phyloP scores from a whole-genome alignment of 495 filamentous ascomycete species.

The Hypoxylon lienhwacheense region DNA sequence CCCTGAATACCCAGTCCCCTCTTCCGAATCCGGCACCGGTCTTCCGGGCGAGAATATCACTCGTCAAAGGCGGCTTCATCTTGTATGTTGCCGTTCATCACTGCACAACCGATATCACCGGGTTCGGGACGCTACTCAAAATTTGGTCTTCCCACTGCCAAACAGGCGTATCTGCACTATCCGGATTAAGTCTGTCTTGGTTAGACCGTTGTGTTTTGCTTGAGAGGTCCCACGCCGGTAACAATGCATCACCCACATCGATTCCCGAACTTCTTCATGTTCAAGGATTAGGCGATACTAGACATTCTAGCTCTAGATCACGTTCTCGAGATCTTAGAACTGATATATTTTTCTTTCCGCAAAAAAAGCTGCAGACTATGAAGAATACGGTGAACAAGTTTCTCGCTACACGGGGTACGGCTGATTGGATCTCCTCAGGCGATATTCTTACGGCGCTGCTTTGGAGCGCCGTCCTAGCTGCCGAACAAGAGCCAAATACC shows the following conservation, averaged over 20 bases:
- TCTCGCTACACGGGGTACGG: slow-evolving; percentile 7
- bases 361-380: slow-evolving; percentile 15
- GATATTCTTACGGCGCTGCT: slow-evolving; percentile 35
- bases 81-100: slow-evolving; percentile 37
- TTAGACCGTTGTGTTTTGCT: slow-evolving; percentile 15
- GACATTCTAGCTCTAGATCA: background rate
- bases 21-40: slow-evolving; percentile 29
- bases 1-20: slow-evolving; percentile 23
- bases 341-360: slow-evolving; percentile 31
- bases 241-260: background rate
- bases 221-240: background rate
- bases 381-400: slow-evolving; percentile 24
- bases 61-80: slow-evolving; percentile 29
- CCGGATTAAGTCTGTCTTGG: slow-evolving; percentile 30
- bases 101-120: slow-evolving; percentile 36
- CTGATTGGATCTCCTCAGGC: slow-evolving; percentile 34
- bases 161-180: slow-evolving; percentile 6
- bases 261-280: slow-evolving; percentile 30
- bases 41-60: slow-evolving; percentile 28
- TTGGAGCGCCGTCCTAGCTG: slow-evolving; percentile 29
- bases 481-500: slow-evolving; percentile 3
- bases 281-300: slow-evolving; percentile 3
- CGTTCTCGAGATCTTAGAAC: slow-evolving; percentile 4
- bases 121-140: slow-evolving; percentile 32
- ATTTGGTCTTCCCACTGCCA: slow-evolving; percentile 38